A percentile compares a stretch with the other conserved stretches of the same genome.
Conservation (phyloP, 2,329 filamentous ascomycete species). For the Coniella vitis region DNA sequence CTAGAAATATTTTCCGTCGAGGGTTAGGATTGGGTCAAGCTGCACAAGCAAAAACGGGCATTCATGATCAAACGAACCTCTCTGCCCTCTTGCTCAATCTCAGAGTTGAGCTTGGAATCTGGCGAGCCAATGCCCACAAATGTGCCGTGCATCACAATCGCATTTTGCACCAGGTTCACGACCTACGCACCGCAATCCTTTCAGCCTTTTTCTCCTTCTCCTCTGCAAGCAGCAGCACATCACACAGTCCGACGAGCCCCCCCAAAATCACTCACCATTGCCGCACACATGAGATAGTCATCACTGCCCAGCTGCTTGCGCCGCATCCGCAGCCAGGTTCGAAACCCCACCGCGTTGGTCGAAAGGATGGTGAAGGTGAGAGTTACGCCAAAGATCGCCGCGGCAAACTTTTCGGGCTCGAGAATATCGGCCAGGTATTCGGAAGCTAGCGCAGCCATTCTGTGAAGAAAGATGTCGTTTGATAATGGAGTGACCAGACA, state of each 20-base stretch:
- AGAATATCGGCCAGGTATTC: slow-evolving; percentile 14
- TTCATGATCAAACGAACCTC: slow-evolving; percentile 3
- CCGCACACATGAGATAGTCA: slow-evolving; percentile 15
- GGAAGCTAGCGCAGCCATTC: slow-evolving; percentile 13
- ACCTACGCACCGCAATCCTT: not conserved
- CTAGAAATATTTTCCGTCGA: not conserved
- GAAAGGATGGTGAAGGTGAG: slow-evolving; percentile 13
- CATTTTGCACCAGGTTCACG: slow-evolving; percentile 15
- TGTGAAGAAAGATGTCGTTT: not conserved
- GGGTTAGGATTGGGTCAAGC: not conserved
- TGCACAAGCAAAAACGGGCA: not conserved
- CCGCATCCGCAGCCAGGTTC: slow-evolving; percentile 4
- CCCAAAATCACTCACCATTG: slow-evolving; percentile 12
- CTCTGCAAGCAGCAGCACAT: too few species aligned
- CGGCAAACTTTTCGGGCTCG: slow-evolving; percentile 13
- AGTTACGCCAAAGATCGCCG: slow-evolving; percentile 16
- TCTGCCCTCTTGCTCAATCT: slow-evolving; percentile 10
- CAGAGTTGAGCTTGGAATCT: slow-evolving; percentile 11
- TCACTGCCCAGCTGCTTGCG: slow-evolving; percentile 10
- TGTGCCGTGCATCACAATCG: slow-evolving; percentile 14
- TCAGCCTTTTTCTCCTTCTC: not conserved
- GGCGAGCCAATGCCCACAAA: slow-evolving; percentile 15
- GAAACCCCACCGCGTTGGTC: slow-evolving; percentile 9
- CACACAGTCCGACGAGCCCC: too few species aligned
- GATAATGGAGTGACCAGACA: too few species aligned